Evolutionary conservation across 257 asterid genomes (phyloP), one percentile per base, ranked within the genome.

Genomic region (Ocimum tenuiflorum): DNA sequence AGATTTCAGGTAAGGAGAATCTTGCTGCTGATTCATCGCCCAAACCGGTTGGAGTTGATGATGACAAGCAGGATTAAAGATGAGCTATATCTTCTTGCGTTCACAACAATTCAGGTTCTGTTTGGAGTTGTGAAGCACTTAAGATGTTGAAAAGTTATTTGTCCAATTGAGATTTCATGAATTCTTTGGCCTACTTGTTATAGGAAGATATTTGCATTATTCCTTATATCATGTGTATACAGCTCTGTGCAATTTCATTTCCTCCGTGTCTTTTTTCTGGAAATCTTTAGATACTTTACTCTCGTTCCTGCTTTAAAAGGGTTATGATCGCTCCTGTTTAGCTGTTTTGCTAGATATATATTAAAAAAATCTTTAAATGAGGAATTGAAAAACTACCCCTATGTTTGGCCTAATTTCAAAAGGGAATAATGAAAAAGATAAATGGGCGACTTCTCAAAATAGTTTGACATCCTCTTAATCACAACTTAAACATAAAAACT

Each of bases 1-100:
- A 85, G 94, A 89, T 78, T 65, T n/a, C 79, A 3, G 73, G 79
- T 54, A 83, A 73, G 56, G 71, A 71, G 60, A 67, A 61, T 54
- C 14, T 67, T 47, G 78, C 73, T 47, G 54, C 76, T 60, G 50
- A 35, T 62, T 79, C 50, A 61, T 53, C 74, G 13, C 75, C 55
- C 3, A 77, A 82, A 63, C 47, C 82, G 23, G 81, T 65, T 2
- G 82, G 72, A 42, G 71, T 60, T 39, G 85, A 75, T 60, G 78
- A 77, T 42, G 52, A 36, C 78, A 88, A 88, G 81, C 78, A 67
- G 54, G 94, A 85, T 49, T 88, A 65, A 78, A 35, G 65, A 69
- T 39, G 46, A 52, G 67, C 60, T 48, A 38, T 42, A 58, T n/a
- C n/a, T n/a, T 51, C 46, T 19, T 31, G 31, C 14, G 51, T 70